Percentiles rank a stretch among this genome's conserved stretches.
Evolutionary conservation across 306 rosid genomes (phyloP).

Genomic region (Trifolium subterraneum): DNA sequence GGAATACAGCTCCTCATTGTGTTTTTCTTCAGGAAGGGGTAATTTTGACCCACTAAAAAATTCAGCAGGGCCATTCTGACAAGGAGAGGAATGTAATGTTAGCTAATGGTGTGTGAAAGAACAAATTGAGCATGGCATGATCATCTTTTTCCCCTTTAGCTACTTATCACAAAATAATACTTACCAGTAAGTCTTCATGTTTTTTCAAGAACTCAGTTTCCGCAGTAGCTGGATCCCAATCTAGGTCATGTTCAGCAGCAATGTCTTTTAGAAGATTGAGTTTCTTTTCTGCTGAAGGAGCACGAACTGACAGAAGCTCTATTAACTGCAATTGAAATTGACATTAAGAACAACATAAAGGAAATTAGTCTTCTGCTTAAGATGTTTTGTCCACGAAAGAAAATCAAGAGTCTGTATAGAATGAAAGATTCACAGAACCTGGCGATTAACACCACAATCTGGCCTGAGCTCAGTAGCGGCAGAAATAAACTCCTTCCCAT

Average conservation of each 20-base stretch:
- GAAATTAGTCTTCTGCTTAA: constrained; percentile 12
- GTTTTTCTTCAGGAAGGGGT: constrained; percentile 80
- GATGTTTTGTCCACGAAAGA: constrained; percentile 26
- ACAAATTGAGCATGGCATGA: constrained; percentile 27
- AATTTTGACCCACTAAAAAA: constrained; percentile 62
- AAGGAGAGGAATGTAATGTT: constrained; percentile 36
- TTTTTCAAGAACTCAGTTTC: constrained; percentile 76
- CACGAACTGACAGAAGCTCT: constrained; percentile 85
- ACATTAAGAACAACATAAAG: constrained; percentile 33
- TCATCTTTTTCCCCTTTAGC: neutral
- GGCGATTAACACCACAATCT: constrained; percentile 93
- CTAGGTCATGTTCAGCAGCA: constrained; percentile 86
- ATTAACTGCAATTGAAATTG: constrained; percentile 64
- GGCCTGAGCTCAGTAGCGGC: constrained; percentile 95
- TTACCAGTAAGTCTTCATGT: constrained; percentile 86
- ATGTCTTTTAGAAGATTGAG: constrained; percentile 89
- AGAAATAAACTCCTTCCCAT: constrained; percentile 85
- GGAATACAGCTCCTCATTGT: constrained; percentile 48
- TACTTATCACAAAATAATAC: constrained; percentile 31
- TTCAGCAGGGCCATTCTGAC: constrained; percentile 77
- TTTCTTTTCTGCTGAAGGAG: constrained; percentile 91
- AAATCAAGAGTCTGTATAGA: constrained; percentile 2
- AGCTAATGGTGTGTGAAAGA: constrained; percentile 13
- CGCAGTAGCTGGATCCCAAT: constrained; percentile 94
- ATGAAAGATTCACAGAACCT: constrained; percentile 60